Base-by-base conservation (phyloP, 305 asterid species). In the Solanum aculeatissimum region DNA sequence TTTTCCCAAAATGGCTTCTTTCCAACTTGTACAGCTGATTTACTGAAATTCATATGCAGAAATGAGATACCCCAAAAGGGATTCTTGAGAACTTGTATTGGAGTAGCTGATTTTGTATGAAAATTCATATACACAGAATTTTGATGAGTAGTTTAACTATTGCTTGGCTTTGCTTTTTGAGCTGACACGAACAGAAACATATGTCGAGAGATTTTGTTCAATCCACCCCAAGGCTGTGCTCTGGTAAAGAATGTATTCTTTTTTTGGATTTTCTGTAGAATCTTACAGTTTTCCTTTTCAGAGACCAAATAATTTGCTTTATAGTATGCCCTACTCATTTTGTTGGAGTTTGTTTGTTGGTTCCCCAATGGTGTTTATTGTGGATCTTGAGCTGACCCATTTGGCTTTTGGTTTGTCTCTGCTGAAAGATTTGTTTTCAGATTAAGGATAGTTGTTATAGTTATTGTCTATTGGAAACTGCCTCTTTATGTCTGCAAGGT, bases 171-270 rank as follows among this genome's bases (percentile, higher is more conserved):
- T 45, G 60, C 21, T 7, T 25, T 72, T 74, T 74, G 40, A 45
- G 60, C 81, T 74, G 81, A 72, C 58, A 72, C 54, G 12, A 70
- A 25, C 7, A 25, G 23, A 91, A 91, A 58, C 77, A 86, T 86
- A 92, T 91, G 95, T 90, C 91, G 18, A 88, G 90, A 77, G 72
- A 16, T 85, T 84, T 75, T 53, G 80, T 85, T 83, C 87, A 88
- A 58, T 83, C 83, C 66, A 68, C 82, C 18, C 55, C 92, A 23
- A 86, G 90, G 86, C 75, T 85, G 25, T 86, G 84, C 85, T 80
- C 89, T 42, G 93, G 97, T 94, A 78, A 89, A 27, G 5, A 35
- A 35, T 4, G 83, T 49, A 7, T 62, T 60, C 11, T 14, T 71
- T 4, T 21, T 71, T 23, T 70, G 15, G 9, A 21, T 21, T 71